A percentile compares a stretch with the other conserved stretches of the same genome.
phyloP scores from a whole-genome alignment of 2,329 filamentous ascomycete genomes.

The Colletotrichum shisoi region DNA sequence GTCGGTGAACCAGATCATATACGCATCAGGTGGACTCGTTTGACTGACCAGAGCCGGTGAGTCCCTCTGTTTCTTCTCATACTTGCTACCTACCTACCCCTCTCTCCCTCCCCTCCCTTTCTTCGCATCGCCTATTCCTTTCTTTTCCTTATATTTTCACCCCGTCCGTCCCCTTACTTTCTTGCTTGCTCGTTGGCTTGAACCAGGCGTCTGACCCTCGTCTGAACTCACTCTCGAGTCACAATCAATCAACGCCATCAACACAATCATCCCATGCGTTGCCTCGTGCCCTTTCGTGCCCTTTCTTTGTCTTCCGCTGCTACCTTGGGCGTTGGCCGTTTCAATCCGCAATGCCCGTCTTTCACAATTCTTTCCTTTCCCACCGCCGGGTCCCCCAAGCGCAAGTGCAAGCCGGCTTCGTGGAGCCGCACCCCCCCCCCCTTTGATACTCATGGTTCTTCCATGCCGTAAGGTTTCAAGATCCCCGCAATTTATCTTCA shows the following conservation, averaged over 20 bases:
- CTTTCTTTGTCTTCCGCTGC: slow-evolving; percentile 13
- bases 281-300: not conserved
- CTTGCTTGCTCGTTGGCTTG: not conserved
- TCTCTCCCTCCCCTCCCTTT: not conserved
- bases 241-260: not conserved
- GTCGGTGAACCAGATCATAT: slow-evolving; percentile 30
- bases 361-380: not conserved
- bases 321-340: slow-evolving; percentile 26
- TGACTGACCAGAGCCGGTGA: slow-evolving; percentile 40
- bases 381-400: slow-evolving; percentile 14
- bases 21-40: slow-evolving; percentile 39
- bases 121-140: not conserved
- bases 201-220: slow-evolving; percentile 18
- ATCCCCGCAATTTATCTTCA: slow-evolving; percentile 26
- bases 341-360: slow-evolving; percentile 30
- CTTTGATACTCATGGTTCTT: slow-evolving; percentile 28
- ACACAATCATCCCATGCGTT: not conserved
- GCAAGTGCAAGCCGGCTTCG: slow-evolving; percentile 20
- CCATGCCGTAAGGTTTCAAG: slow-evolving; percentile 32
- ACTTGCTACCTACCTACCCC: not conserved
- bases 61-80: not conserved
- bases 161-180: no score
- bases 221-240: slow-evolving; percentile 22
- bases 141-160: not conserved
- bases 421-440: not conserved